phyloP scores from a whole-genome alignment of 495 filamentous ascomycete species.

The Rhizodiscina lignyota region DNA sequence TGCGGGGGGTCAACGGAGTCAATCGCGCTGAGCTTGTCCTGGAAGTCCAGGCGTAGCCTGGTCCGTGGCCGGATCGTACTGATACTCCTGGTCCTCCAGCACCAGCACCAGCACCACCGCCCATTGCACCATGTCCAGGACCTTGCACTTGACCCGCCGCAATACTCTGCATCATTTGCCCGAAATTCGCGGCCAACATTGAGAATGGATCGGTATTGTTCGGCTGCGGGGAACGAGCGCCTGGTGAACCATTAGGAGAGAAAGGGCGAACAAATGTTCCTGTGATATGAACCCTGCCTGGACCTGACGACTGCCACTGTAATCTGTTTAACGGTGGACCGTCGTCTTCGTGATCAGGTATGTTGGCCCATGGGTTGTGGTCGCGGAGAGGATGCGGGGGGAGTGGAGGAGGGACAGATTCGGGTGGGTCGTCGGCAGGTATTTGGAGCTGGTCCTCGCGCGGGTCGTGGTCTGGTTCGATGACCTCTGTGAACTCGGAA shows the following conservation, averaged over 20 bases:
- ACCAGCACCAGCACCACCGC: conserved; percentile 1
- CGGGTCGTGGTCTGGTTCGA: conserved; percentile 25
- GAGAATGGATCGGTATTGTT: neutral
- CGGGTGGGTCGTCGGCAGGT: conserved; percentile 3
- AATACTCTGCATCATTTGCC: conserved; percentile 4
- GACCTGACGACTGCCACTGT: conserved; percentile 6
- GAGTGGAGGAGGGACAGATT: conserved; percentile 4
- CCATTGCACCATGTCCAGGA: neutral
- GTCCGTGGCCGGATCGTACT: conserved; percentile 2
- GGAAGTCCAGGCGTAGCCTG: conserved; percentile 8
- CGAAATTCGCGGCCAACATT: conserved; percentile 1
- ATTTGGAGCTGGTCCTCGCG: conserved; percentile 8
- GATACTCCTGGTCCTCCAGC: conserved; percentile 4
- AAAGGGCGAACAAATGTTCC: neutral
- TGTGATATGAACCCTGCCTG: conserved; percentile 6
- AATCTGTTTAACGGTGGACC: too few species aligned
- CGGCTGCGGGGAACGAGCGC: neutral
- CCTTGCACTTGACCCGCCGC: conserved; percentile 2
- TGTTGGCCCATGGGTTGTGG: conserved; percentile 18
- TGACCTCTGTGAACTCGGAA: conserved; percentile 69
- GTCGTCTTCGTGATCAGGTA: conserved; percentile 26
- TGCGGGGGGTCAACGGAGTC: conserved; percentile 15
- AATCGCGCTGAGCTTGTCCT: too few species aligned
- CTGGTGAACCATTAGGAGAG: neutral
- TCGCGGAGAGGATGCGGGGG: conserved; percentile 11